phyloP scores from a whole-genome alignment of 2,329 filamentous ascomycete genomes.

The Onygenales sp. region DNA sequence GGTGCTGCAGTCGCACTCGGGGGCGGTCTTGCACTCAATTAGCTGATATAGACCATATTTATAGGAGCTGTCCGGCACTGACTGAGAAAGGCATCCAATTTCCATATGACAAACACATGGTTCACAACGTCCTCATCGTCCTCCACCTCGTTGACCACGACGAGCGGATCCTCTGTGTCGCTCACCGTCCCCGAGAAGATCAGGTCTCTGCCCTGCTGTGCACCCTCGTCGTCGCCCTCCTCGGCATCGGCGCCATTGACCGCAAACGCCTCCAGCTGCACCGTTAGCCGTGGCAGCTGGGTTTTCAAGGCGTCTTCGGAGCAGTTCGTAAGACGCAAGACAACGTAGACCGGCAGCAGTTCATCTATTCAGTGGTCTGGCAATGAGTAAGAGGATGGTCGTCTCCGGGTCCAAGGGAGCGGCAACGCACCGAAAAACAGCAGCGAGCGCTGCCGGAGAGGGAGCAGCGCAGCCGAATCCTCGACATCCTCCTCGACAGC shows the following conservation, averaged over 20 bases:
- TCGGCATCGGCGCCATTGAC: constrained; percentile 31
- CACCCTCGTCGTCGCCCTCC: constrained; percentile 19
- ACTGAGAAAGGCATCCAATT: constrained; percentile 33
- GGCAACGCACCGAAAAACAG: constrained; percentile 41
- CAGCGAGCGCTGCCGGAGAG: constrained; percentile 41
- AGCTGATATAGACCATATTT: background rate
- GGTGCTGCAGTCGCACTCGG: constrained; percentile 45
- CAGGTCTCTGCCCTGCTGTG: constrained; percentile 28
- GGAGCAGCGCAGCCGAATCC: constrained; percentile 33
- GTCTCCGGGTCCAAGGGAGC: background rate
- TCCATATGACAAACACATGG: constrained; percentile 37
- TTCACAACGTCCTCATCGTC: constrained; percentile 27
- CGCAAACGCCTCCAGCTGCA: constrained; percentile 42
- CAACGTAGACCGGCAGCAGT: constrained; percentile 40
- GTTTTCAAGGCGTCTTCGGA: constrained; percentile 39
- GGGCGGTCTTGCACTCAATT: constrained; percentile 26
- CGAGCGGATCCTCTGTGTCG: constrained; percentile 33
- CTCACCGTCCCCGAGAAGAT: constrained; percentile 32
- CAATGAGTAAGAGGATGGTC: constrained; percentile 37
- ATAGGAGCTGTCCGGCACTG: constrained; percentile 9
- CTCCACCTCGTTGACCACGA: constrained; percentile 35
- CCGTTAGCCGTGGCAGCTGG: constrained; percentile 39
- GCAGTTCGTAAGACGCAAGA: constrained; percentile 42
- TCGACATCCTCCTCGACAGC: constrained; percentile 38
- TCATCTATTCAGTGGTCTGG: constrained; percentile 42